Conservation (phyloP, 495 filamentous ascomycete genomes). For the Podospora pseudoanserina region DNA sequence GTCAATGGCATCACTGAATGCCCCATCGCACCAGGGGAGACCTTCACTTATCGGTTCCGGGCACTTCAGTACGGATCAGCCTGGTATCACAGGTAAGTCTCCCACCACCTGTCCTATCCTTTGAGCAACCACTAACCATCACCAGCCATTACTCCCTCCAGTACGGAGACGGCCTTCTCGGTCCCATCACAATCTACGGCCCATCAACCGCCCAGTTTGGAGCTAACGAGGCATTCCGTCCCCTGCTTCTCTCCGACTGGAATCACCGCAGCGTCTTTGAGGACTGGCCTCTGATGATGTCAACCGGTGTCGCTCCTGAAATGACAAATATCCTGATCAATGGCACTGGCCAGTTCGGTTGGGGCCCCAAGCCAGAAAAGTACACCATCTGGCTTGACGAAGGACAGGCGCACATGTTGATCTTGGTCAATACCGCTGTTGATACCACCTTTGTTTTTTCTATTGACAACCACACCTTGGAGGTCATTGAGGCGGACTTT, state of each 20-base stretch:
- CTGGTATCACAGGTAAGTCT: conserved; percentile 45
- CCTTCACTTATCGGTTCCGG: conserved; percentile 50
- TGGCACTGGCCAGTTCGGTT: conserved; percentile 29
- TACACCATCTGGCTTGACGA: conserved; percentile 1
- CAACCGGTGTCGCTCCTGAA: conserved; percentile 13
- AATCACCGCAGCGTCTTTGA: conserved; percentile 22
- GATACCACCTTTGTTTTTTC: conserved; percentile 28
- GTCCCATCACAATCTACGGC: conserved; percentile 42
- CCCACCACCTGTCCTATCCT: background rate
- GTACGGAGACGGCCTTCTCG: conserved; percentile 45
- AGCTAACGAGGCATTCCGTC: conserved; percentile 7
- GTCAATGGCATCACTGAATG: conserved; percentile 46
- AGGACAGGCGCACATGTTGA: conserved; percentile 43
- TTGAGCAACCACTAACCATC: background rate
- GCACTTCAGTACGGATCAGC: conserved; percentile 53
- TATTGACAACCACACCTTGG: conserved; percentile 49
- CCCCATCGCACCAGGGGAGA: conserved; percentile 46
- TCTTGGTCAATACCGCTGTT: conserved; percentile 48
- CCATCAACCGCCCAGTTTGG: background rate
- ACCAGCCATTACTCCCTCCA: conserved; percentile 51
- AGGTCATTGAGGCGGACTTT: conserved; percentile 46
- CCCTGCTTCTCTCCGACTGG: conserved; percentile 32
- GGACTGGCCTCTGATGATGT: conserved; percentile 27
- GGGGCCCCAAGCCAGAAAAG: background rate
- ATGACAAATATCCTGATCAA: conserved; percentile 31